Conservation (phyloP, 129 eudicot species). For the Saussurea involucrata region DNA sequence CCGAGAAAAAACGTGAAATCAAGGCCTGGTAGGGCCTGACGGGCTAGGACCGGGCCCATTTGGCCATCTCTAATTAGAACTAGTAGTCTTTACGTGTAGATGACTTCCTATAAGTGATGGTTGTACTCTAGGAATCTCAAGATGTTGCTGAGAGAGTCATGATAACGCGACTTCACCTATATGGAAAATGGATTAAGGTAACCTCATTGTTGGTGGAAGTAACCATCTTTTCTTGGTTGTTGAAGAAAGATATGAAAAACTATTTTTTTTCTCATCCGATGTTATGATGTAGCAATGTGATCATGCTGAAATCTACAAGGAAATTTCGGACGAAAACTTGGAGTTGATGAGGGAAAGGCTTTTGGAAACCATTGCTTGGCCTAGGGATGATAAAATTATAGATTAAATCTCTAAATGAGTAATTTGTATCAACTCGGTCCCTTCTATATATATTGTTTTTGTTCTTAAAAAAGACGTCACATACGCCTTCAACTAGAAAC, state of each 20-base stretch:
- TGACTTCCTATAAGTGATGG: neutral
- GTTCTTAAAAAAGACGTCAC: neutral
- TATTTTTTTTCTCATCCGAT: neutral
- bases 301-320: slow-evolving; percentile 64
- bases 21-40: too few species aligned
- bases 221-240: neutral
- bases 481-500: neutral
- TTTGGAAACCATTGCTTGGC: slow-evolving; percentile 75
- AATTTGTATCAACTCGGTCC: neutral
- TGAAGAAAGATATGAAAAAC: neutral
- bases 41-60: too few species aligned
- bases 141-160: slow-evolving; percentile 86
- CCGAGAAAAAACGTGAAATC: too few species aligned
- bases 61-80: too few species aligned
- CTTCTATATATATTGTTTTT: neutral
- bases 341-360: slow-evolving; percentile 77
- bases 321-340: slow-evolving; percentile 68
- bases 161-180: slow-evolving; percentile 81
- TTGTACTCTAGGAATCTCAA: slow-evolving; percentile 53
- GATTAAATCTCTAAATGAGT: slow-evolving; percentile 30
- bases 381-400: slow-evolving; percentile 55
- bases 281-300: slow-evolving; percentile 46
- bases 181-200: slow-evolving; percentile 89
- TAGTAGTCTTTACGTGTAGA: neutral
- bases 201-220: neutral